Percentiles rank a stretch among this genome's conserved stretches.
phyloP scores from a whole-genome alignment of 2,329 filamentous ascomycete species.

The Gnomoniopsis smithogilvyi region DNA sequence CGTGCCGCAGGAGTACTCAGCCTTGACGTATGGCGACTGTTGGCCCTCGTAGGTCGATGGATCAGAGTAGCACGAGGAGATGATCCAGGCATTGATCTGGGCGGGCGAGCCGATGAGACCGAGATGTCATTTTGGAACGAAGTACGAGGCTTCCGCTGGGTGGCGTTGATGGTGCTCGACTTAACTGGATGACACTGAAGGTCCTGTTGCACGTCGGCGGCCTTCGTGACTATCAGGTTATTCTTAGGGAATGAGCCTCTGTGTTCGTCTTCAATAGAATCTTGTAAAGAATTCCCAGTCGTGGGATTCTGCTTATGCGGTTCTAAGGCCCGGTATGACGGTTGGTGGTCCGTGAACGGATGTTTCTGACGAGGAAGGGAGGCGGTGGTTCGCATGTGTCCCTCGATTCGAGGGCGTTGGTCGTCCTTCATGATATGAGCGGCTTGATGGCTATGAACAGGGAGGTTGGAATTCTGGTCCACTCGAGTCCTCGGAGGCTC shows the following conservation, averaged over 20 bases:
- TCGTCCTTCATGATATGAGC: background rate
- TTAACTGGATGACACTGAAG: background rate
- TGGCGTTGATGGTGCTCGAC: background rate
- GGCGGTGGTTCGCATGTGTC: background rate
- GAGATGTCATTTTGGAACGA: conserved; percentile 15
- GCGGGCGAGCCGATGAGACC: conserved; percentile 2
- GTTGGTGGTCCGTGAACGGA: background rate
- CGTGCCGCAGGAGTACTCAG: conserved; percentile 1
- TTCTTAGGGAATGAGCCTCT: background rate
- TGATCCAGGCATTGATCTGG: background rate
- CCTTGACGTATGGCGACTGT: background rate
- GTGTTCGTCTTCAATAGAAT: background rate
- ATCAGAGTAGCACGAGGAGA: background rate
- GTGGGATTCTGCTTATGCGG: background rate
- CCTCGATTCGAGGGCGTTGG: background rate
- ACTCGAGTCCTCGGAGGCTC: background rate
- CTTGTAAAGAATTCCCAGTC: background rate
- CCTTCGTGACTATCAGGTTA: background rate
- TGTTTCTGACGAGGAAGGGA: background rate
- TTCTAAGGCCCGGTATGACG: background rate
- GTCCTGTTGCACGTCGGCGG: background rate
- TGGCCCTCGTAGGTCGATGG: conserved; percentile 3
- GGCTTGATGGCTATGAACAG: background rate
- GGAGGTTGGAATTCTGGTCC: background rate
- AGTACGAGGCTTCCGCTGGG: background rate